phyloP scores from a whole-genome alignment of 257 asterid genomes.

The Jasminum sambac region DNA sequence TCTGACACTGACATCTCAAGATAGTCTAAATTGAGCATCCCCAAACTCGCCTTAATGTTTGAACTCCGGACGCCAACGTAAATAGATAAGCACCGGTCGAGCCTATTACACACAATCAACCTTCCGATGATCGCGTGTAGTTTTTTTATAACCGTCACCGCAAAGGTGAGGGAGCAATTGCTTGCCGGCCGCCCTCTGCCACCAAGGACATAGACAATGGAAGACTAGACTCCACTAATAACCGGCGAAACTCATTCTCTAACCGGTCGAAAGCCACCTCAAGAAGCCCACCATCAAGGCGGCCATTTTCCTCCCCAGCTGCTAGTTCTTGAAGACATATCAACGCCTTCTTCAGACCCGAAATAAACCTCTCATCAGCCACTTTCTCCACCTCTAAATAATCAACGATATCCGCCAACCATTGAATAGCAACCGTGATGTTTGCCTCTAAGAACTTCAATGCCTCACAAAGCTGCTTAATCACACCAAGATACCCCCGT shows the following conservation, averaged over 20 bases:
- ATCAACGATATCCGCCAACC: constrained; percentile 88
- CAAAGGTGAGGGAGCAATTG: constrained; percentile 71
- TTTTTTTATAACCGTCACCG: constrained; percentile 68
- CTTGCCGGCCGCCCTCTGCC: constrained; percentile 47
- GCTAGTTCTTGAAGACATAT: constrained; percentile 52
- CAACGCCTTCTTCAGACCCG: constrained; percentile 57
- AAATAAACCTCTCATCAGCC: constrained; percentile 64
- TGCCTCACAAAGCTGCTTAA: constrained; percentile 83
- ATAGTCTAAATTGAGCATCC: constrained; percentile 81
- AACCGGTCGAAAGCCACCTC: constrained; percentile 62
- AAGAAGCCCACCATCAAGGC: constrained; percentile 84
- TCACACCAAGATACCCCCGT: constrained; percentile 66
- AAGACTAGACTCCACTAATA: constrained; percentile 55
- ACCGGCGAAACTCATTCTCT: constrained; percentile 66
- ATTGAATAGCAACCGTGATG: constrained; percentile 83
- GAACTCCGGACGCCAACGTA: constrained; percentile 77
- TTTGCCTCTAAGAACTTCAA: constrained; percentile 67
- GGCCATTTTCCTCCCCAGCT: constrained; percentile 56
- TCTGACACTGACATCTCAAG: constrained; percentile 83
- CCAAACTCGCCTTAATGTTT: constrained; percentile 76
- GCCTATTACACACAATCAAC: constrained; percentile 57
- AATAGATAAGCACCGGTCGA: constrained; percentile 68
- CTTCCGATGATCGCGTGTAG: constrained; percentile 77
- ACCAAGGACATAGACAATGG: constrained; percentile 69
- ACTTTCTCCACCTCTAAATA: constrained; percentile 80